A percentile compares a stretch with the other conserved stretches of the same genome.
Conservation (phyloP, 495 filamentous ascomycete genomes). For the Aspergillus funiculosus region DNA sequence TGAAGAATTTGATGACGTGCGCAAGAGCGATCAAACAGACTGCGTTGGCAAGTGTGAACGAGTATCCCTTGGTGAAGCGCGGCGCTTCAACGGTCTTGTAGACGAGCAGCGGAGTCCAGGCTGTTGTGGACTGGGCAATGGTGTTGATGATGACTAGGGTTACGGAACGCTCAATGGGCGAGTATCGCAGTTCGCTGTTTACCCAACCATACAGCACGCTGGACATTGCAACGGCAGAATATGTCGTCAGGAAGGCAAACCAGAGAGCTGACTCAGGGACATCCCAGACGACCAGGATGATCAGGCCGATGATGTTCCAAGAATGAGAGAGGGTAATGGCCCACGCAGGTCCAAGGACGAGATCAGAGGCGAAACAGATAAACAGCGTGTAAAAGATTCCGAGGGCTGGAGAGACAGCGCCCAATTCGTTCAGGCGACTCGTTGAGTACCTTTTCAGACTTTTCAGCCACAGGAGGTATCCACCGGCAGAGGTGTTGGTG, state of each 20-base stretch:
- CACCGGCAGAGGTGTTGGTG: constrained; percentile 22
- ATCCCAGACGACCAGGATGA: constrained; percentile 48
- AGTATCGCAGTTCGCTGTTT: constrained; percentile 41
- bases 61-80: constrained; percentile 44
- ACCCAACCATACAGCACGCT: constrained; percentile 44
- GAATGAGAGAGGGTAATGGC: constrained; percentile 42
- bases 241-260: constrained; percentile 42
- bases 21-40: constrained; percentile 34
- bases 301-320: constrained; percentile 34
- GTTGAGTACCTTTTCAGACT: constrained; percentile 37
- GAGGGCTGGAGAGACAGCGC: constrained; percentile 37
- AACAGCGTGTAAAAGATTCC: constrained; percentile 44
- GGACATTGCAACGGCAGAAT: constrained; percentile 31
- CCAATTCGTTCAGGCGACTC: constrained; percentile 38
- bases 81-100: constrained; percentile 44
- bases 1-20: constrained; percentile 8
- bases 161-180: constrained; percentile 53
- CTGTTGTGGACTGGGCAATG: constrained; percentile 43
- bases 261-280: constrained; percentile 44
- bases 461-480: constrained; percentile 43
- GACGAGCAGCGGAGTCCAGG: constrained; percentile 33
- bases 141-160: constrained; percentile 49
- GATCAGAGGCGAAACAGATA: constrained; percentile 46
- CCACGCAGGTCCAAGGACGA: constrained; percentile 36
- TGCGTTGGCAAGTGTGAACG: constrained; percentile 43